Conservation (phyloP, 306 rosid genomes). For the Dryas drummondii region DNA sequence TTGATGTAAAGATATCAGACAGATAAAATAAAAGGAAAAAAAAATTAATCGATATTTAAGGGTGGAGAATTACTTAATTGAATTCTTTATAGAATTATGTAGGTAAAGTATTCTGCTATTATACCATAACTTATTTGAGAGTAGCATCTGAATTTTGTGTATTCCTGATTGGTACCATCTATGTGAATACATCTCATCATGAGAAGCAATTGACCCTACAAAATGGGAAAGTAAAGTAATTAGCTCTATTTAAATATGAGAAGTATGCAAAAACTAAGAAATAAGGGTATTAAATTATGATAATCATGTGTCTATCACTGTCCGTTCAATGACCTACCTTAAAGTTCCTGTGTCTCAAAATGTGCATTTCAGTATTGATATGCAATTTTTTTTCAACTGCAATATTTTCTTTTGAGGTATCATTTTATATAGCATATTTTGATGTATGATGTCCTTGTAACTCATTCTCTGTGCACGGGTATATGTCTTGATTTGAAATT, state of each 20-base stretch:
- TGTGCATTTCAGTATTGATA: too few relatives aligned
- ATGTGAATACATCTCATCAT: constrained; percentile 1
- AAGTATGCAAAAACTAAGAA: too few relatives aligned
- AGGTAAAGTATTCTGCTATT: constrained; percentile 1
- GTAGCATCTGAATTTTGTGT: background rate
- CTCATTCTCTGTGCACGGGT: background rate
- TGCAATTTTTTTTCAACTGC: background rate
- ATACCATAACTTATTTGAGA: background rate
- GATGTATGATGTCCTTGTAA: background rate
- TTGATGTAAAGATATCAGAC: background rate
- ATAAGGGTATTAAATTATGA: too few relatives aligned
- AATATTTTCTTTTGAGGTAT: background rate
- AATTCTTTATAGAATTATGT: background rate
- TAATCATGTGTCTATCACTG: too few relatives aligned
- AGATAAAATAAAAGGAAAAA: background rate
- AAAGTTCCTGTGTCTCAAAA: background rate
- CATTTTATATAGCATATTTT: background rate
- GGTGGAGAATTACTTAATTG: background rate
- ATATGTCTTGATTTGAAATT: constrained; percentile 7
- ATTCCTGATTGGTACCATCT: background rate
- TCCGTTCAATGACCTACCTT: background rate
- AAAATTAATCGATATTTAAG: too few relatives aligned
- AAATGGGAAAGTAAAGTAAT: too few relatives aligned
- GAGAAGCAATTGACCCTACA: too few relatives aligned
- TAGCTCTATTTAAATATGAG: too few relatives aligned